Conservation (phyloP, 2,329 filamentous ascomycete genomes). For the Aplosporella prunicola region DNA sequence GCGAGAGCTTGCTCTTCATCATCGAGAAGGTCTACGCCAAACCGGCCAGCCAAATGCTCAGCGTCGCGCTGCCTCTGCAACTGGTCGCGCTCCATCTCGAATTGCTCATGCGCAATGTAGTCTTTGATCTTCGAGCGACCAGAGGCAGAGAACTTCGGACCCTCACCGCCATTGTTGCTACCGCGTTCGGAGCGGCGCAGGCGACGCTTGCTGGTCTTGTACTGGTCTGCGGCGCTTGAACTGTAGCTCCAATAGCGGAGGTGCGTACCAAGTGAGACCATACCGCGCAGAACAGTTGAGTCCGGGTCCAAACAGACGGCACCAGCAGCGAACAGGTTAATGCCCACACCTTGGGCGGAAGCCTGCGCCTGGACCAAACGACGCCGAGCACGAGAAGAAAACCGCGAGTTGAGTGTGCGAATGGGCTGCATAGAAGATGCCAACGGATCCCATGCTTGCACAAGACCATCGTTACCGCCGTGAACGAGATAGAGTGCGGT, state of each 20-base stretch:
- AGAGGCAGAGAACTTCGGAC: slow-evolving; percentile 44
- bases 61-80: slow-evolving; percentile 57
- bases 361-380: slow-evolving; percentile 58
- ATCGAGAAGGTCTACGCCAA: slow-evolving; percentile 67
- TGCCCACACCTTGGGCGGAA: slow-evolving; percentile 57
- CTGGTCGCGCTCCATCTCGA: slow-evolving; percentile 68
- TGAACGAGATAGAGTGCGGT: slow-evolving; percentile 84
- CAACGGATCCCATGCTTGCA: slow-evolving; percentile 94
- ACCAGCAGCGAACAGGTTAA: slow-evolving; percentile 71
- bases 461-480: slow-evolving; percentile 87
- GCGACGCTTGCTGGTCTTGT: slow-evolving; percentile 68
- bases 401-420: slow-evolving; percentile 76
- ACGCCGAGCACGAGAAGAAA: slow-evolving; percentile 72
- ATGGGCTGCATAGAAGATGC: slow-evolving; percentile 70
- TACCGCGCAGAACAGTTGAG: slow-evolving; percentile 71
- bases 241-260: slow-evolving; percentile 92
- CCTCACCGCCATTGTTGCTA: slow-evolving; percentile 48
- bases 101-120: slow-evolving; percentile 78
- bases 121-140: slow-evolving; percentile 63
- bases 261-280: slow-evolving; percentile 78
- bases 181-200: slow-evolving; percentile 59
- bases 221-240: slow-evolving; percentile 63
- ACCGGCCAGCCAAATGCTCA: slow-evolving; percentile 64
- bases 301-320: slow-evolving; percentile 83
- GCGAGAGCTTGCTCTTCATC: slow-evolving; percentile 54